These are phyloP conservation scores for Metschnikowia amazonensis DNA, from an alignment of 805 yeast species.

Conservation along the genomic window DNA sequence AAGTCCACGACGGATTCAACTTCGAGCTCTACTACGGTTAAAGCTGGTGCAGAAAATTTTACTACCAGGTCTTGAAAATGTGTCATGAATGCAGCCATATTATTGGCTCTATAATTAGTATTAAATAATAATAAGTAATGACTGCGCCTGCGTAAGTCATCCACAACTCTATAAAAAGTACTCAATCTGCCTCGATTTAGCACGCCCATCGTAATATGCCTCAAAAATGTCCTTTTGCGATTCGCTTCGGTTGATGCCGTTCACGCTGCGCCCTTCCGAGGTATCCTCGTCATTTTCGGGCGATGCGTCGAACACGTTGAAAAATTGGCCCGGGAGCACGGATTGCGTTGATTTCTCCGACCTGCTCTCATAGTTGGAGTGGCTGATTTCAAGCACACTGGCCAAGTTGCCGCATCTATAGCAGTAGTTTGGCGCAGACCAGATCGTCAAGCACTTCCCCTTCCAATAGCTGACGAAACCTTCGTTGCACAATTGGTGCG, in stretches of 20 bases:
- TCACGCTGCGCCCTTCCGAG: slow-evolving; percentile 37
- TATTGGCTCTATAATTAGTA: neutral
- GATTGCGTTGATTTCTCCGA: slow-evolving; percentile 19
- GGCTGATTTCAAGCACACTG: slow-evolving; percentile 81
- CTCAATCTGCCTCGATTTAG: slow-evolving; percentile 42
- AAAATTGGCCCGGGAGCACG: slow-evolving; percentile 53
- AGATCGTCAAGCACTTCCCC: slow-evolving; percentile 89
- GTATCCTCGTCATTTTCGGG: slow-evolving; percentile 80
- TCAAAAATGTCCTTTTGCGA: slow-evolving; percentile 21
- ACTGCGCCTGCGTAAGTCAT: slow-evolving; percentile 7
- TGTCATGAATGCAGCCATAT: too few species aligned
- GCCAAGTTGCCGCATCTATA: slow-evolving; percentile 97
- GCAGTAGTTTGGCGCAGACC: slow-evolving; percentile 99
- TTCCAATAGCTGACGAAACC: slow-evolving; percentile 91
- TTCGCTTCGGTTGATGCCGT: slow-evolving; percentile 22
- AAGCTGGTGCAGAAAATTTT: too few species aligned
- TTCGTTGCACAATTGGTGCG: slow-evolving; percentile 95
- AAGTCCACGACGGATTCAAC: slow-evolving; percentile 83
- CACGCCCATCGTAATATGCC: slow-evolving; percentile 27
- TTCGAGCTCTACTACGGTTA: slow-evolving; percentile 78
- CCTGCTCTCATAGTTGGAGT: slow-evolving; percentile 41
- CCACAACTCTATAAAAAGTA: slow-evolving; percentile 40
- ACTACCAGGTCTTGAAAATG: too few species aligned
- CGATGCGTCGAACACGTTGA: slow-evolving; percentile 95
- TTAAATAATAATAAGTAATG: neutral